Evolutionary conservation across 1,284 basidiomycete genomes (phyloP).

Genomic region (Puccinia coronata): DNA sequence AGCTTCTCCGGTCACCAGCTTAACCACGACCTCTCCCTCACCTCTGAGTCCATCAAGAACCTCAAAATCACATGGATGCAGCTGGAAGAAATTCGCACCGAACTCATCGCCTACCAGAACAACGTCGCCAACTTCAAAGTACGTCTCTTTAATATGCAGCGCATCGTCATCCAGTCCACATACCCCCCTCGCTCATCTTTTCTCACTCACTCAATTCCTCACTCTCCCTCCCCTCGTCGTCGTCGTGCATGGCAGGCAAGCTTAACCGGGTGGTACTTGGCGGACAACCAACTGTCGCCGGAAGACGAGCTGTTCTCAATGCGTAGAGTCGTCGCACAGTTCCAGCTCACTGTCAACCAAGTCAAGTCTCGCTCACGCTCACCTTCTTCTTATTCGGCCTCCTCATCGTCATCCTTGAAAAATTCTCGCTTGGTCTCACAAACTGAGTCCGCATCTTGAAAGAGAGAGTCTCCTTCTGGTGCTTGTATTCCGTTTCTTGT

Average conservation of each 20-base stretch:
- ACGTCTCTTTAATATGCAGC: neutral
- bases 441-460: too few relatives aligned
- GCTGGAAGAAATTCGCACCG: conserved; percentile 53
- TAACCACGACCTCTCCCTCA: conserved; percentile 52
- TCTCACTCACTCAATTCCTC: too few relatives aligned
- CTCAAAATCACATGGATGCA: conserved; percentile 50
- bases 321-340: conserved; percentile 50
- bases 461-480: too few relatives aligned
- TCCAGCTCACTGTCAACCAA: neutral
- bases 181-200: too few relatives aligned
- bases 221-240: too few relatives aligned
- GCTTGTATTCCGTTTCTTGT: too few relatives aligned
- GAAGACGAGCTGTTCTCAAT: conserved; percentile 54
- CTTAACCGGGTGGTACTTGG: conserved; percentile 54
- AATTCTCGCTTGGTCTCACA: too few relatives aligned
- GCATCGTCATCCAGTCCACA: too few relatives aligned
- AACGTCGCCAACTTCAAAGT: conserved; percentile 50
- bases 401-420: too few relatives aligned
- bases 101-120: conserved; percentile 51
- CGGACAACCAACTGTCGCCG: conserved; percentile 52
- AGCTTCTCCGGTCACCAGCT: conserved; percentile 52
- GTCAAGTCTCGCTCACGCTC: neutral
- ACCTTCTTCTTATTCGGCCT: neutral
- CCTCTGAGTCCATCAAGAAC: conserved; percentile 51
- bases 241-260: conserved; percentile 50